A percentile compares a stretch with the other conserved stretches of the same genome.
Evolutionary conservation across 805 yeast genomes (phyloP).

Genomic region (Metschnikowia lachancei): DNA sequence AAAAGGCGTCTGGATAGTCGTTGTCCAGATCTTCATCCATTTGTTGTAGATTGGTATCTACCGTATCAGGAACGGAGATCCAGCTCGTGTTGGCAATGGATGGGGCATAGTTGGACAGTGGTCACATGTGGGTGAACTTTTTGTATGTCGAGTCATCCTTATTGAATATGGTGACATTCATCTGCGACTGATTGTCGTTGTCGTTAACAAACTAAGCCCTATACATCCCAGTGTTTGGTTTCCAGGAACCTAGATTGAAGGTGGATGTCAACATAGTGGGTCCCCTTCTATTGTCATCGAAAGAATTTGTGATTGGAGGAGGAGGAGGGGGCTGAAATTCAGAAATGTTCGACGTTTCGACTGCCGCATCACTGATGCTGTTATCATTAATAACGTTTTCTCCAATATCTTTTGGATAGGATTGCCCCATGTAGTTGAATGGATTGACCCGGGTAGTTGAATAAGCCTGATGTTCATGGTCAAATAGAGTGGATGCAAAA

Average conservation of each 20-base stretch:
- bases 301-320: slow-evolving; percentile 2
- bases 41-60: slow-evolving; percentile 38
- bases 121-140: slow-evolving; percentile 32
- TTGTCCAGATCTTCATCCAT: slow-evolving; percentile 29
- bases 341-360: neutral
- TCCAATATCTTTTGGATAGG: too few relatives aligned
- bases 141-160: slow-evolving; percentile 28
- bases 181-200: slow-evolving; percentile 37
- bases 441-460: too few relatives aligned
- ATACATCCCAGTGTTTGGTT: slow-evolving; percentile 52
- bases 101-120: slow-evolving; percentile 19
- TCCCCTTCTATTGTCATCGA: slow-evolving; percentile 27
- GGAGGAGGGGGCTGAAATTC: neutral
- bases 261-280: slow-evolving; percentile 33
- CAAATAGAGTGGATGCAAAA: too few relatives aligned
- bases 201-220: slow-evolving; percentile 49
- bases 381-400: too few relatives aligned
- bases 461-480: too few relatives aligned
- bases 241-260: slow-evolving; percentile 54
- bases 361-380: too few relatives aligned
- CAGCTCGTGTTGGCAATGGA: slow-evolving; percentile 16
- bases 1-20: slow-evolving; percentile 12
- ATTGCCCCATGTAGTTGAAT: too few relatives aligned
- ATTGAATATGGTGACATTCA: slow-evolving; percentile 18
- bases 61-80: slow-evolving; percentile 41